Conservation (phyloP, 257 asterid species). For the Solanum dulcamara region DNA sequence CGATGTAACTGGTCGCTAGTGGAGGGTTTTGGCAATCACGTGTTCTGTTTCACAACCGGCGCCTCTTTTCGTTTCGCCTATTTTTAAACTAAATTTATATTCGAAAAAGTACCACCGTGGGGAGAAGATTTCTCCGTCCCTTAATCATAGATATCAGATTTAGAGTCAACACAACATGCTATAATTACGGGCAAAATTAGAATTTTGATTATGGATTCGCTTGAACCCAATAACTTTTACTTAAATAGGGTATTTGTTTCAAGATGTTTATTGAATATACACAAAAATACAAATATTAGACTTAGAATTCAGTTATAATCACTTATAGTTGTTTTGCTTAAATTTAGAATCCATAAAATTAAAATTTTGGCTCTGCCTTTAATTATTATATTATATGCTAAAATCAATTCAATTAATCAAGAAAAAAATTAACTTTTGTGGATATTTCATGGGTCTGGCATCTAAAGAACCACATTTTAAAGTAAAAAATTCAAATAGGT, state of each 20-base stretch:
- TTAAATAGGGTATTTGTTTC: neutral
- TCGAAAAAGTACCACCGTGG: neutral
- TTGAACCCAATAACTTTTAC: neutral
- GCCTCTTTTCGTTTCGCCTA: neutral
- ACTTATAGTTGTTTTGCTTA: no score
- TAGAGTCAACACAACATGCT: no score
- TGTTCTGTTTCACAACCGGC: neutral
- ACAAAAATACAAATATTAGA: no score
- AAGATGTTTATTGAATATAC: no score
- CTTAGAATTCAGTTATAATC: no score
- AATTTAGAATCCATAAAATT: neutral
- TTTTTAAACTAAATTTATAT: neutral
- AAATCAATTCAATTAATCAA: no score
- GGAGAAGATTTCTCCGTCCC: fast-evolving
- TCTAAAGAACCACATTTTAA: neutral
- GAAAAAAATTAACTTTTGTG: fast-evolving
- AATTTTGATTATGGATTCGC: no score
- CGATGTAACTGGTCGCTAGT: neutral
- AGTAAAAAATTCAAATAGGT: no score
- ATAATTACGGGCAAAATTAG: fast-evolving
- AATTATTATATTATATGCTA: no score
- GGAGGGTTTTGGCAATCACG: no score
- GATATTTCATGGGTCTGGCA: no score
- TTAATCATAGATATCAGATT: neutral
- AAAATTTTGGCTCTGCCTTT: neutral